Percentiles rank a stretch among this genome's conserved stretches.
phyloP scores from a whole-genome alignment of 768 basidiomycete genomes.

The Exsudoporus frostii region DNA sequence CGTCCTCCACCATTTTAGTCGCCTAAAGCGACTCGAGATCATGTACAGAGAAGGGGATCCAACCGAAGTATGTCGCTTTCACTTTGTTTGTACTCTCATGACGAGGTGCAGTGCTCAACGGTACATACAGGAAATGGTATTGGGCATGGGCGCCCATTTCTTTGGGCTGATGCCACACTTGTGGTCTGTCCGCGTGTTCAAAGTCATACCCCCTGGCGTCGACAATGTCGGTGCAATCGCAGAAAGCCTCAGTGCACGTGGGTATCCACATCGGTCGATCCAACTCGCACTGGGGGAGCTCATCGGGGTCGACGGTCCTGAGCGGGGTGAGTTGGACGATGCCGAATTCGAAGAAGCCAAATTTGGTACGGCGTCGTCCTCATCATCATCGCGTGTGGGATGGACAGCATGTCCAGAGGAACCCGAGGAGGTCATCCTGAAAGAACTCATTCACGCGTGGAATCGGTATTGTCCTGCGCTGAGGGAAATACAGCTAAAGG shows the following conservation, averaged over 20 bases:
- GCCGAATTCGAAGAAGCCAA: constrained; percentile 21
- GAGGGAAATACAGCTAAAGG: constrained; percentile 40
- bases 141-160: constrained; percentile 44
- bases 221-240: constrained; percentile 2
- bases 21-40: constrained; percentile 39
- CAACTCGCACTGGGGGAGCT: constrained; percentile 12
- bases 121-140: constrained; percentile 32
- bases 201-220: constrained; percentile 15
- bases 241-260: constrained; percentile 8
- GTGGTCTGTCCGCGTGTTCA: constrained; percentile 40
- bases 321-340: constrained; percentile 20
- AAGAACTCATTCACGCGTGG: constrained; percentile 43
- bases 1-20: constrained; percentile 35
- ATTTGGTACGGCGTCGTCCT: not conserved
- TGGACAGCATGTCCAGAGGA: constrained; percentile 4
- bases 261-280: constrained; percentile 10
- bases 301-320: constrained; percentile 4
- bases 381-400: not conserved
- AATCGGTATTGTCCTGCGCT: constrained; percentile 38
- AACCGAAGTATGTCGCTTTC: constrained; percentile 36
- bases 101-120: not conserved
- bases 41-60: constrained; percentile 38
- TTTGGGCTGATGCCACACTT: constrained; percentile 36
- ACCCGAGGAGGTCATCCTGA: constrained; percentile 28
- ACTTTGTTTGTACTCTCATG: not conserved